A percentile compares a stretch with the other conserved stretches of the same genome.
These are phyloP conservation scores for Gastroboletus turbinatus DNA, from an alignment of 1,284 basidiomycete genomes.

Conservation along the genomic window DNA sequence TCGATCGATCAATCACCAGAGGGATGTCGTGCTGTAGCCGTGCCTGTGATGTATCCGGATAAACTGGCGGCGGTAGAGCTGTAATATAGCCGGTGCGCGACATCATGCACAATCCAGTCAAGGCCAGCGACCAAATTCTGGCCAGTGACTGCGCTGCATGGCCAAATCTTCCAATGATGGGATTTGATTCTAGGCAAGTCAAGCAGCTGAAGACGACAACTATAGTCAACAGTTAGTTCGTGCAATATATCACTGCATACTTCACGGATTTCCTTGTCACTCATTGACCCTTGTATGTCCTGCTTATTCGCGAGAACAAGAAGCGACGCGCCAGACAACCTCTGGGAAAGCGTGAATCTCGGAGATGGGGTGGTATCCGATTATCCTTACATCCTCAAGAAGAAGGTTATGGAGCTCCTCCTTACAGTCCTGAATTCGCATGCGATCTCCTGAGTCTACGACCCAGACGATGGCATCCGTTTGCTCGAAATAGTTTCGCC, in stretches of 20 bases:
- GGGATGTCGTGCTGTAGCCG: background rate
- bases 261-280: conserved; percentile 77
- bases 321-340: conserved; percentile 90
- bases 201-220: conserved; percentile 55
- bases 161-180: conserved; percentile 88
- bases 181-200: conserved; percentile 76
- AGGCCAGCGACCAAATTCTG: conserved; percentile 82
- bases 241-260: conserved; percentile 46
- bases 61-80: conserved; percentile 27
- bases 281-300: conserved; percentile 88
- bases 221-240: conserved; percentile 9
- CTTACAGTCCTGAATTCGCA: conserved; percentile 88
- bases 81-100: conserved; percentile 81
- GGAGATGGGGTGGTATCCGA: conserved; percentile 8
- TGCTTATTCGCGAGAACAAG: conserved; percentile 99
- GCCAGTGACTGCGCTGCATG: conserved; percentile 92
- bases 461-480: conserved; percentile 99
- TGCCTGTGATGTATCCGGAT: background rate
- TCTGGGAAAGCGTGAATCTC: conserved; percentile 45
- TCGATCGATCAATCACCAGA: background rate
- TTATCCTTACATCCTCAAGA: conserved; percentile 79
- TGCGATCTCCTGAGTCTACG: conserved; percentile 90
- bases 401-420: conserved; percentile 85
- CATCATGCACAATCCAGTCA: conserved; percentile 93
- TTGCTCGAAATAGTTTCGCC: conserved; percentile 99